phyloP scores from a whole-genome alignment of 31 red algal genomes.

The Endocladia muricata region DNA sequence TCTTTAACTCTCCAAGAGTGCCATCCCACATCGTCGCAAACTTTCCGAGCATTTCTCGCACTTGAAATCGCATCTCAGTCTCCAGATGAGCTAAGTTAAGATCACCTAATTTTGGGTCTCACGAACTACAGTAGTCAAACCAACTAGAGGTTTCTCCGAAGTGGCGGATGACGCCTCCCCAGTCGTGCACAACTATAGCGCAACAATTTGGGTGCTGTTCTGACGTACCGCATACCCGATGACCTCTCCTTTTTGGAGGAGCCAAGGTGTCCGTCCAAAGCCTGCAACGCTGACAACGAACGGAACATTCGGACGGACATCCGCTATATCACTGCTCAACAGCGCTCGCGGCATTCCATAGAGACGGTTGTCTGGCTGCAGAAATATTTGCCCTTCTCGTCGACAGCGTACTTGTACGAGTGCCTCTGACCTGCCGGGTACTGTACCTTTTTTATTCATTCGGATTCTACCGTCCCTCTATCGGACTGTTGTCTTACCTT shows the following conservation, averaged over 20 bases:
- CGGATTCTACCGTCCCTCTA: background rate
- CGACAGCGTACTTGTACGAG: background rate
- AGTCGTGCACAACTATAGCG: too few species aligned
- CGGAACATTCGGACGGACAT: background rate
- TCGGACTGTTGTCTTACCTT: background rate
- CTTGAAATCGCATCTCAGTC: background rate
- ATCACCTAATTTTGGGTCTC: too few species aligned
- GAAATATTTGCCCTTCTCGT: background rate
- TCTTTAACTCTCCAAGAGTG: background rate
- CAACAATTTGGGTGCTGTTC: too few species aligned
- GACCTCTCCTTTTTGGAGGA: background rate
- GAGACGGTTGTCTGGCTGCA: background rate
- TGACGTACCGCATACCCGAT: background rate
- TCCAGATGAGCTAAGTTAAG: slow-evolving; percentile 4
- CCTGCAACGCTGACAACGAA: background rate
- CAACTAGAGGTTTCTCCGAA: too few species aligned
- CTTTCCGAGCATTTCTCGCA: background rate
- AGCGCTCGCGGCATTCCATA: background rate
- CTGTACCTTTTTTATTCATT: background rate
- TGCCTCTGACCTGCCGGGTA: background rate
- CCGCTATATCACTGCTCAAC: background rate
- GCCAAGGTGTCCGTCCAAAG: background rate
- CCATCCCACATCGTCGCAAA: slow-evolving; percentile 3
- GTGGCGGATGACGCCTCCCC: too few species aligned
- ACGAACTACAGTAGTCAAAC: too few species aligned